Evolutionary conservation across 1,139 yeast genomes (phyloP), one percentile per base, ranked within the genome.

Genomic region (Wickerhamiella infanticola): DNA sequence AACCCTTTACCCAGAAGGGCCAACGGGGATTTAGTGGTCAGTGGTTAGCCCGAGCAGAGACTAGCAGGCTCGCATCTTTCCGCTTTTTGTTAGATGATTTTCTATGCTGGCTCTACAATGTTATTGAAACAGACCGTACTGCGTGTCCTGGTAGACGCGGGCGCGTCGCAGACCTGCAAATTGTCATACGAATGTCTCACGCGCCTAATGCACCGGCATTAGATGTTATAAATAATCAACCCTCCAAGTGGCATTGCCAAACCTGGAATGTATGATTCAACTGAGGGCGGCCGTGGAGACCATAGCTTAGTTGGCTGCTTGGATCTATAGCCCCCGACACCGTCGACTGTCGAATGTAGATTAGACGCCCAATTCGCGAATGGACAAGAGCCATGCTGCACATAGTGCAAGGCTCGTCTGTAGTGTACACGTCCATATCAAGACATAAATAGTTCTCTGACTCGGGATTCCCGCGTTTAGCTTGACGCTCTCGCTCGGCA

Each of bases 341-440:
- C 0, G 59, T 53, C 50, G 71, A 68, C 5, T 70, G 62, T 42
- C 68, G 63, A 25, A 83, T 53, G 59, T 79, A 90, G 1, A 83
- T 67, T 37, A 90, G 65, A 47, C 86, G 67, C 11, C 76, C 72
- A 1, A 93, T 72, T 42, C 99, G 69, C 1, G 97, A 88, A 61
- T 93, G 98, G 8, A 88, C 80, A 36, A 93, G 67, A 0, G 97
- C 98, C 99, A 93, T 93, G 6, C 83, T 67, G 58, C 99, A 93
- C 97, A 90, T 93, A 0, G 84, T 74, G 59, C 98, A 93, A 0
- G 98, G 99, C 60, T 93, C 98, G 59, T 86, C 95, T 0, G 95
- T 81, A 1, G 93, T 81, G 58, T 83, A 86, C 0, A 90, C 86
- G 50, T 82, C 78, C 52, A 78, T 72, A 48, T 77, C 74, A 41